Evolutionary conservation across 371 early-diverging fungal species (phyloP), one percentile per base, ranked within the genome.

Genomic region (Syncephalastrum monosporum): DNA sequence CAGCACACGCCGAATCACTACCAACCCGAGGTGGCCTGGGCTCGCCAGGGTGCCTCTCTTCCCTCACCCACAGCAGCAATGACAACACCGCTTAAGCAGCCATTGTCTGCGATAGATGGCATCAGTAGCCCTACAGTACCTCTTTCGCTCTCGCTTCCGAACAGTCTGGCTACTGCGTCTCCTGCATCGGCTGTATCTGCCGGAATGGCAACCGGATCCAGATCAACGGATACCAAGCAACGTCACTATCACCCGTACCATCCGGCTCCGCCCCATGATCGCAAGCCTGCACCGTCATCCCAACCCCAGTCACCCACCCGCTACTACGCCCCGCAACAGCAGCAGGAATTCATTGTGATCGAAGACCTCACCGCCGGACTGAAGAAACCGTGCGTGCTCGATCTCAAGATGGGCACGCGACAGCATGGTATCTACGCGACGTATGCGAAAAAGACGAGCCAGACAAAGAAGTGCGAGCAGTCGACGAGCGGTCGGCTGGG

Each of bases 381-480:
- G 61, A 74, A 80, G 61, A 81, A 82, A 16, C 96, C 97, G 0
- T 95, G 96, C 59, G 90, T 97, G 21, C 80, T 97, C 51, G 96
- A 97, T 69, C 81, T 97, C 56, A 97, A 97, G 64, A 96, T 97
- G 96, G 97, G 97, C 16, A 94, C 93, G 13, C 78, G 97, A 3
- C 97, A 97, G 72, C 89, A 95, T 65, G 95, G 97, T 1, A 85
- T 96, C 50, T 79, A 91, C 73, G 94, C 91, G 0, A 74, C 89
- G 1, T 74, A 79, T 12, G 83, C 86, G 41, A 97, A 97, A 69
- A 79, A 84, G 47, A 66, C 74, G 23, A 89, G 89, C 45, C 95
- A 96, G 69, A 92, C 87, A 51, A 68, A 79, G 52, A 96, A 96
- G 71, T 94, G 94, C 60, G 90, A 87, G 60, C 79, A 80, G 47